phyloP scores from a whole-genome alignment of 2,329 filamentous ascomycete species.

The Microdochium nivale region DNA sequence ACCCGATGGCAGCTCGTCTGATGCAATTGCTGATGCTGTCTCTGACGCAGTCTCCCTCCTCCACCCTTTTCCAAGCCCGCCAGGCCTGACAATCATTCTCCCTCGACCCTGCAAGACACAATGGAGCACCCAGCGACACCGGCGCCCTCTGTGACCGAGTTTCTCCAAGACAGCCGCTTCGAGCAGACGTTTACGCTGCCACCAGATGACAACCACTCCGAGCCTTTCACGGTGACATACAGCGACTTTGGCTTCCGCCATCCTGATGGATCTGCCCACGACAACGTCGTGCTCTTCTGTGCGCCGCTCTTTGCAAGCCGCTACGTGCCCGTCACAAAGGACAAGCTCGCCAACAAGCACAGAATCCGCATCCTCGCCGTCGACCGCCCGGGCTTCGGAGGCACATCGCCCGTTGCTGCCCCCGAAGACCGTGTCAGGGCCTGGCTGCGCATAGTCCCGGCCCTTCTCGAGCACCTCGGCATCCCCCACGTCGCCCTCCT shows the following conservation, averaged over 20 bases:
- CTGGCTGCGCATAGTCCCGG: constrained; percentile 20
- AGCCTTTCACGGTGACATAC: constrained; percentile 10
- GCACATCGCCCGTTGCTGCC: constrained; percentile 16
- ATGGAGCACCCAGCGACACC: not conserved
- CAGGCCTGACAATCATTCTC: too few relatives aligned
- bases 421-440: constrained; percentile 10
- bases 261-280: constrained; percentile 1
- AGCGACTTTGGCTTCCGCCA: constrained; percentile 9
- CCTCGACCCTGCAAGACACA: not conserved
- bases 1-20: too few relatives aligned
- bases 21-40: too few relatives aligned
- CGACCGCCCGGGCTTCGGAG: constrained; percentile 27
- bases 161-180: constrained; percentile 10
- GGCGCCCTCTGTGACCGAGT: not conserved
- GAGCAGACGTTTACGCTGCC: constrained; percentile 9
- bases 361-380: constrained; percentile 21
- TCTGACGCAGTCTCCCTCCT: too few relatives aligned
- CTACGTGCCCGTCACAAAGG: constrained; percentile 20
- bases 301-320: constrained; percentile 14
- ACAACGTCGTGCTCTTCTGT: constrained; percentile 11
- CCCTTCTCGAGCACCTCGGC: constrained; percentile 21
- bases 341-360: constrained; percentile 20
- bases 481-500: constrained; percentile 16
- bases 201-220: constrained; percentile 1
- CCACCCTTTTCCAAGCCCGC: too few relatives aligned